Percentiles rank a stretch among this genome's conserved stretches.
Conservation (phyloP, 306 rosid species). For the Dalbergia cultrata region DNA sequence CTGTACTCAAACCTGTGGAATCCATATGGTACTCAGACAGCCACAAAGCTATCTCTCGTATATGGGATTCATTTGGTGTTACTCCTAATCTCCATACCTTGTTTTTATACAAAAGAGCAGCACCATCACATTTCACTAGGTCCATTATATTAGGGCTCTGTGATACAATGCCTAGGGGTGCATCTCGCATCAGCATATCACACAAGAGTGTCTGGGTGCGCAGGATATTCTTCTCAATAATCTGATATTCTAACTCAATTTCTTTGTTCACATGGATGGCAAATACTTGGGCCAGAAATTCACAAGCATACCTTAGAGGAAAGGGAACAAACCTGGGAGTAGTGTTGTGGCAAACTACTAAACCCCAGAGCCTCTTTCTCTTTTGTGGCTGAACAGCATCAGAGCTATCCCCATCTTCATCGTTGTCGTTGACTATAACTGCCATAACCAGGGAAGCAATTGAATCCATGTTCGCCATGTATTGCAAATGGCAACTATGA, state of each 20-base stretch:
- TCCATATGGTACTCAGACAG: slow-evolving; percentile 77
- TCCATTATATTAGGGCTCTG: slow-evolving; percentile 96
- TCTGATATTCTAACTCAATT: slow-evolving; percentile 83
- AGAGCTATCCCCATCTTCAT: slow-evolving; percentile 71
- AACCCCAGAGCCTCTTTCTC: slow-evolving; percentile 93
- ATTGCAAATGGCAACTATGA: slow-evolving; percentile 86
- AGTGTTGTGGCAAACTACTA: slow-evolving; percentile 95
- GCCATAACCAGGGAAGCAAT: slow-evolving; percentile 97
- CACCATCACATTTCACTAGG: slow-evolving; percentile 96
- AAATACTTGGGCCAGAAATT: slow-evolving; percentile 94
- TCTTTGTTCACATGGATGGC: slow-evolving; percentile 96
- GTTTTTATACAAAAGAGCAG: slow-evolving; percentile 76
- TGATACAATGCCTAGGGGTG: slow-evolving; percentile 88
- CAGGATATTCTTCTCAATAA: slow-evolving; percentile 84
- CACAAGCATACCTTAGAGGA: slow-evolving; percentile 99
- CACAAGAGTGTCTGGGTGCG: slow-evolving; percentile 94
- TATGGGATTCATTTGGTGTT: slow-evolving; percentile 77
- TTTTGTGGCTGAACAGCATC: slow-evolving; percentile 75
- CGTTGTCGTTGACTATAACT: slow-evolving; percentile 87
- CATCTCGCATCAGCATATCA: slow-evolving; percentile 96
- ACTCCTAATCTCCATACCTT: slow-evolving; percentile 84
- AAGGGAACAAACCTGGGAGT: slow-evolving; percentile 93
- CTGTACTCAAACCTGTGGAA: slow-evolving; percentile 96
- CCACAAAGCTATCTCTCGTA: slow-evolving; percentile 80
- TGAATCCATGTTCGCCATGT: slow-evolving; percentile 90